Base-by-base conservation (phyloP, 2,329 filamentous ascomycete species). In the Aspergillus glaucus region DNA sequence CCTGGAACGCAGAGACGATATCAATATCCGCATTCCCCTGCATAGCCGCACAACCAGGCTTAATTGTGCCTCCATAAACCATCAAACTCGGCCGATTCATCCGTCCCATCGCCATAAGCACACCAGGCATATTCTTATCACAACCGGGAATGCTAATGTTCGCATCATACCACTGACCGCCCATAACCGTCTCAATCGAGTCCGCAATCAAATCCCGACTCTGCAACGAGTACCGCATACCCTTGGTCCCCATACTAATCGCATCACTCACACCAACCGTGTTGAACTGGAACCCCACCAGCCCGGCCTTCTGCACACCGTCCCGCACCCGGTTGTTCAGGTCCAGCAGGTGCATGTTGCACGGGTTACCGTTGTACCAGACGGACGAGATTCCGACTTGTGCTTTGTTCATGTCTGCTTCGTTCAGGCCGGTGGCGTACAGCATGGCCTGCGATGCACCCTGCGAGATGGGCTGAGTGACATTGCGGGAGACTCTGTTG, bases 71-170 rank as follows among this genome's bases (percentile, higher is more conserved):
- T 59, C 93, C 93, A 65, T 98, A 98, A 26, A 98, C 88, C 93
- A 98, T 98, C 66, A 98, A 78, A 61, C 88, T 90, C 26, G 93
- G 93, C 43, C 93, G 79, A 76, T 98, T 97, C 57, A 96, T 84
- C 59, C 93, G 82, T 34, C 90, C 92, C 88, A 96, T 96, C 49
- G 91, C 93, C 63, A 93, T 93, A 61, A 90, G 75, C 10, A 93
- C 88, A 70, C 88, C 88, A 1, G 90, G 90, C 93, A 98, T 97
- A 75, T 98, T 98, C 83, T 98, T 98, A 80, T 98, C 93, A 73
- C 93, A 98, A 44, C 93, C 93, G 12, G 93, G 93, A 62, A 98
- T 87, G 46, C 89, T 95, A 66, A 98, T 87, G 72, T 97, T 97
- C 59, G 84, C 92, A 70, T 98, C 93, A 68, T 98, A 97, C 90